phyloP scores from a whole-genome alignment of 352 stramenopile genomes.

The Phytopythium litorale region DNA sequence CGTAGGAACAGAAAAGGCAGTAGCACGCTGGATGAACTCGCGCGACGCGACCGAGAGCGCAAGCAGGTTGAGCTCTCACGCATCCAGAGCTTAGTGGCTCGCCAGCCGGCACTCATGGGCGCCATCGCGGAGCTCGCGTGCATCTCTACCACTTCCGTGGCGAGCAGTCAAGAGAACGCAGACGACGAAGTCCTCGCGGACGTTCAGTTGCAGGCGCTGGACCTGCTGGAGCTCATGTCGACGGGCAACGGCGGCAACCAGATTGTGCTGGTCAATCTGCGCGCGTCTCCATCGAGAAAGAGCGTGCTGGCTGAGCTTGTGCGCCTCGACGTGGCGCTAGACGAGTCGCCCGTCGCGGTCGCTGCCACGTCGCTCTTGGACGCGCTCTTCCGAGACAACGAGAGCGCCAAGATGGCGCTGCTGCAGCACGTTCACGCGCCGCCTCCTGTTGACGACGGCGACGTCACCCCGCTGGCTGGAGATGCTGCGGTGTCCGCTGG shows the following conservation, averaged over 20 bases:
- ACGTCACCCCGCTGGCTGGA: slow-evolving; percentile 10
- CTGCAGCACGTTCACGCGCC: slow-evolving; percentile 61
- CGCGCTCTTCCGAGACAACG: slow-evolving; percentile 55
- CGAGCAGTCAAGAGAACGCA: not conserved
- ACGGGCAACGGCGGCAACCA: slow-evolving; percentile 58
- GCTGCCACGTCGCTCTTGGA: slow-evolving; percentile 58
- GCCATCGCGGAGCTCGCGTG: slow-evolving; percentile 67
- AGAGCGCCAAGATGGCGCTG: slow-evolving; percentile 60
- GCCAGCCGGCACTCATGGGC: slow-evolving; percentile 54
- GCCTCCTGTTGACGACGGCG: slow-evolving; percentile 23
- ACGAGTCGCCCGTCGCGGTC: slow-evolving; percentile 58
- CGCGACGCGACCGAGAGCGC: slow-evolving; percentile 34
- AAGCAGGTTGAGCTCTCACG: slow-evolving; percentile 39
- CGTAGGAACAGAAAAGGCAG: not conserved
- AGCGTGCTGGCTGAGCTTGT: slow-evolving; percentile 59
- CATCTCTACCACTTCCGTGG: slow-evolving; percentile 10
- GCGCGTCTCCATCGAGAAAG: slow-evolving; percentile 31
- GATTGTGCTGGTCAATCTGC: slow-evolving; percentile 66
- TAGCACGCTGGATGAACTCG: slow-evolving; percentile 48
- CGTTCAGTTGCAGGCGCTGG: slow-evolving; percentile 55
- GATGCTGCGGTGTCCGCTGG: slow-evolving; percentile 25
- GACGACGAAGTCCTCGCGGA: slow-evolving; percentile 40
- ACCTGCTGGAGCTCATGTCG: slow-evolving; percentile 55
- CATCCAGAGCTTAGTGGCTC: slow-evolving; percentile 62
- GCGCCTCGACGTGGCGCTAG: slow-evolving; percentile 47